phyloP scores from a whole-genome alignment of 805 yeast species.

The Candida ortonii region DNA sequence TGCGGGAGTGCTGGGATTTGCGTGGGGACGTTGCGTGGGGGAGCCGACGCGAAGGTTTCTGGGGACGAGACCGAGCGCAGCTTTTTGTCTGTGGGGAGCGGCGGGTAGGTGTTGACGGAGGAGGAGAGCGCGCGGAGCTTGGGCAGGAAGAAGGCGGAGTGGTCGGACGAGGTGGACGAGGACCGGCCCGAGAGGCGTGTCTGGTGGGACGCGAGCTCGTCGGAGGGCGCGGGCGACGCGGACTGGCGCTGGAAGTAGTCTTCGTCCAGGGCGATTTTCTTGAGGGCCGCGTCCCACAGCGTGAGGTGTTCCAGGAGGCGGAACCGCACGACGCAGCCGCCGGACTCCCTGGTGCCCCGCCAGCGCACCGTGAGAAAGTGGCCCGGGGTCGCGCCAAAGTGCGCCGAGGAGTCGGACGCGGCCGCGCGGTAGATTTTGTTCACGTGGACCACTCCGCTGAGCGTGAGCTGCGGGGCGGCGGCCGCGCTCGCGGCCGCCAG shows the following conservation, averaged over 20 bases:
- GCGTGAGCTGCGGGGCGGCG: slow-evolving; percentile 19
- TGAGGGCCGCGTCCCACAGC: slow-evolving; percentile 76
- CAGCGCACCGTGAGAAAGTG: slow-evolving; percentile 66
- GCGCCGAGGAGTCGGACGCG: slow-evolving; percentile 30
- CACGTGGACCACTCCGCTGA: slow-evolving; percentile 33
- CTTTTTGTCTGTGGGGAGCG: slow-evolving; percentile 28
- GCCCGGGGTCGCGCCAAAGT: slow-evolving; percentile 38
- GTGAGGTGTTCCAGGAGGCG: slow-evolving; percentile 77
- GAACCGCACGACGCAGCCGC: slow-evolving; percentile 78
- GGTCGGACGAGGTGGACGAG: slow-evolving; percentile 25
- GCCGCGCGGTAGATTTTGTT: slow-evolving; percentile 26
- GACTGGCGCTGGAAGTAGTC: slow-evolving; percentile 17
- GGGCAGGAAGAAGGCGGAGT: slow-evolving; percentile 19
- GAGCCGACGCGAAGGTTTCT: slow-evolving; percentile 18
- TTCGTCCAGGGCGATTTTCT: slow-evolving; percentile 38
- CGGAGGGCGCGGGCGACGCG: slow-evolving; percentile 11
- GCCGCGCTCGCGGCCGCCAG: slow-evolving; percentile 22
- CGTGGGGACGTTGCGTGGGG: slow-evolving; percentile 4
- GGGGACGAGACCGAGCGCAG: slow-evolving; percentile 36
- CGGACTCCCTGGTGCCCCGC: slow-evolving; percentile 86
- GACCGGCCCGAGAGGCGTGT: slow-evolving; percentile 23
- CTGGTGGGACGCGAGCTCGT: slow-evolving; percentile 11
- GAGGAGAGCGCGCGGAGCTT: slow-evolving; percentile 29
- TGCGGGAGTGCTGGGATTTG: slow-evolving; percentile 4
- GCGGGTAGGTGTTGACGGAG: slow-evolving; percentile 26